These are phyloP conservation scores for Trichaptum fuscoviolaceum DNA, from an alignment of 768 basidiomycete genomes.

Conservation along the genomic window DNA sequence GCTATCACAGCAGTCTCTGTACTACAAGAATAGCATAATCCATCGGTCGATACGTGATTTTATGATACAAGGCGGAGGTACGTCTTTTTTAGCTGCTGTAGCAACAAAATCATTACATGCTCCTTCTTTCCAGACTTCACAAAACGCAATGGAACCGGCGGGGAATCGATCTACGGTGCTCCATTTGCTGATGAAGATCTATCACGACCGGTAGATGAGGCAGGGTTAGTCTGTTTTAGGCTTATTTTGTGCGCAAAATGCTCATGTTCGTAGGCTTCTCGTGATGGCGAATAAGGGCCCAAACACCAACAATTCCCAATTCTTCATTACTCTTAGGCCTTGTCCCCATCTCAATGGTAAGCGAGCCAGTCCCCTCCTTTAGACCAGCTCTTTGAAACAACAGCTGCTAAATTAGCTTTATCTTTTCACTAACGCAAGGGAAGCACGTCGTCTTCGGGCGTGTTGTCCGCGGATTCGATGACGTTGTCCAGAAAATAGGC, in stretches of 20 bases:
- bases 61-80: conserved; percentile 80
- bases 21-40: conserved; percentile 75
- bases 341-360: conserved; percentile 72
- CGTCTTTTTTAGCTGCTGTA: conserved; percentile 14
- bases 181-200: conserved; percentile 78
- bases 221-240: conserved; percentile 39
- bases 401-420: conserved; percentile 25
- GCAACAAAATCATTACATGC: neutral
- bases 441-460: conserved; percentile 56
- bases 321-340: conserved; percentile 76
- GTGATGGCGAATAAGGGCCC: conserved; percentile 90
- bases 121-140: conserved; percentile 68
- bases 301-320: conserved; percentile 83
- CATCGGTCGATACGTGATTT: conserved; percentile 77
- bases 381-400: conserved; percentile 20
- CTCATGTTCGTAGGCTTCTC: conserved; percentile 42
- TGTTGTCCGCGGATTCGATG: conserved; percentile 55
- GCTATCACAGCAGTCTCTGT: conserved; percentile 59
- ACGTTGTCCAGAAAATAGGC: conserved; percentile 53
- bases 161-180: conserved; percentile 76
- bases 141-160: conserved; percentile 72
- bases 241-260: conserved; percentile 1
- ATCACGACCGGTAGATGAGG: conserved; percentile 52
- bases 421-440: conserved; percentile 28
- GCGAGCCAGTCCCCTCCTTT: conserved; percentile 32